Evolutionary conservation across 1,284 basidiomycete species (phyloP), one percentile per base, ranked within the genome.

Genomic region (Erythrobasidium hasegawianum): DNA sequence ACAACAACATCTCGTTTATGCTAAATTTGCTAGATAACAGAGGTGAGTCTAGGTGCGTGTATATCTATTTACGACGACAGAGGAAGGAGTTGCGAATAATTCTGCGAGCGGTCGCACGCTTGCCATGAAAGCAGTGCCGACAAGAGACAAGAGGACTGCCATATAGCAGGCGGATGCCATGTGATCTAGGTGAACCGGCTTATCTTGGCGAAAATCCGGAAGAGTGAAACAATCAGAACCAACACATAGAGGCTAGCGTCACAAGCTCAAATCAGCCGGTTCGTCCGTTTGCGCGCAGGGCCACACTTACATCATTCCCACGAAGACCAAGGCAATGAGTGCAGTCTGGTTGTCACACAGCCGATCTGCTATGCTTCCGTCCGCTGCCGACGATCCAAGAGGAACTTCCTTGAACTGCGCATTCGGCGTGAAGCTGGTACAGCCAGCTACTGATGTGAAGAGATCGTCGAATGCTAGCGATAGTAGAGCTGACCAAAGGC

Each of bases 401-500:
- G 86, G 80, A 1, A 83, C 83, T 5, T 80, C 78, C 49, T 53
- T 59, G 67, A 68, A 74, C 18, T 62, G 61, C 3, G 57, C 61
- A 53, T 72, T 70, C 0, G 71, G 72, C 9, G 72, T 69, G 78
- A 80, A 29, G 76, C 72, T 7, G 0, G 86, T 82, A 73, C 91
- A 95, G 39, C 87, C 85, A 62, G 94, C 83, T 27, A 85, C 80
- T 29, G 90, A 90, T 2, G 90, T 93, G 78, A 93, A 90, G 78
- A 87, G 91, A 75, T 94, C 91, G 81, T 95, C 90, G 76, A 94
- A 90, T 66, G 84, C 85, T 57, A 94, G 84, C 13, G 89, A 87
- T 52, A 95, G 82, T 33, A 88, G 86, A 18, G 90, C 88, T 67
- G 89, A 90, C 90, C 91, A 95, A 18, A 88, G 84, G n/a, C 64